These are phyloP conservation scores for Collybiopsis confluens DNA, from an alignment of 768 basidiomycete species.

Conservation along the genomic window DNA sequence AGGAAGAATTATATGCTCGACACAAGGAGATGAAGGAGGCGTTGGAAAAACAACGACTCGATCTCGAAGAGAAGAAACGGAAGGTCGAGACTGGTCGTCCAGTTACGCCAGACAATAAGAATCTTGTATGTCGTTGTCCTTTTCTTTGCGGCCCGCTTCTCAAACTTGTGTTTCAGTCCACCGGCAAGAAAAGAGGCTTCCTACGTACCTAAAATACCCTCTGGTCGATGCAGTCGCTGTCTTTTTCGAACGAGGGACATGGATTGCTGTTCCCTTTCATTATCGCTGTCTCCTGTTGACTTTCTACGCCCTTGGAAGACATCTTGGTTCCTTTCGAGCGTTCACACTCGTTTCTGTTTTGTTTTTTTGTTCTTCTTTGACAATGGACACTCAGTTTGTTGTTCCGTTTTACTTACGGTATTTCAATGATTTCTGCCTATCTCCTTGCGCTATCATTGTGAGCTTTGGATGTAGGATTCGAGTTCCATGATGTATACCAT, in stretches of 20 bases:
- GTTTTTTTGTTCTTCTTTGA: conserved; percentile 22
- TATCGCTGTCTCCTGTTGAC: conserved; percentile 26
- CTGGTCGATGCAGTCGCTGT: conserved; percentile 22
- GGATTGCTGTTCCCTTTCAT: conserved; percentile 17
- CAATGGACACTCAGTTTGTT: conserved; percentile 52
- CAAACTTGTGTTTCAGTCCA: conserved; percentile 27
- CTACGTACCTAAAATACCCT: conserved; percentile 51
- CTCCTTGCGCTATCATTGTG: too few species aligned
- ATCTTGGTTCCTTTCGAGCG: conserved; percentile 52
- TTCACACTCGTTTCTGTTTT: conserved; percentile 55
- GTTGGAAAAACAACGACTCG: conserved; percentile 90
- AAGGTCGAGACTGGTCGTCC: conserved; percentile 92
- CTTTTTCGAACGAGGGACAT: not conserved
- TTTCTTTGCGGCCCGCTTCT: conserved; percentile 11
- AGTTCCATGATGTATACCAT: conserved; percentile 33
- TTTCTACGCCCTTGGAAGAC: conserved; percentile 29
- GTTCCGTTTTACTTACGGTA: conserved; percentile 46
- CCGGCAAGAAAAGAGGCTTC: conserved; percentile 72
- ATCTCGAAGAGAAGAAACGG: conserved; percentile 98
- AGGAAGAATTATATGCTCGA: conserved; percentile 97
- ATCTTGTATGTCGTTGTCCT: conserved; percentile 51
- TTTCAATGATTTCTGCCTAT: conserved; percentile 31
- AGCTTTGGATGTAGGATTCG: conserved; percentile 26
- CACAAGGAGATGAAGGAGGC: conserved; percentile 99
- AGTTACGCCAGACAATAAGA: conserved; percentile 93